Evolutionary conservation across 768 basidiomycete genomes (phyloP).

Genomic region (Favolaschia claudopus): DNA sequence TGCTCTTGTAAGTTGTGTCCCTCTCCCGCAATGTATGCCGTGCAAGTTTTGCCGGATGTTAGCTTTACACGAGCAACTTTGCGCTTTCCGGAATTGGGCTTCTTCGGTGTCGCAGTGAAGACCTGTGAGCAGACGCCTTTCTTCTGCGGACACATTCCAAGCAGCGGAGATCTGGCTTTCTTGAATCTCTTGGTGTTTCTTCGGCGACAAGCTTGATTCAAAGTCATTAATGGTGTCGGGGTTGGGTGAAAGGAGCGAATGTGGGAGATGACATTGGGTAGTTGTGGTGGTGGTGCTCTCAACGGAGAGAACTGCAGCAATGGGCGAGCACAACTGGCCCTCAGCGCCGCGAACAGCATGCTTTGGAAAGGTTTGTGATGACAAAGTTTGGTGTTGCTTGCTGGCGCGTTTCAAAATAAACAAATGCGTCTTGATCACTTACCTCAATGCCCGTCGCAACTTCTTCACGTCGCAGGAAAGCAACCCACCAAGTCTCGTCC

Average conservation of each 20-base stretch:
- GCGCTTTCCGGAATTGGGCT: conserved; percentile 98
- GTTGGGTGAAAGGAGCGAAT: conserved; percentile 71
- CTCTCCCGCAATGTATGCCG: conserved; percentile 96
- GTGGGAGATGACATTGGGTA: conserved; percentile 26
- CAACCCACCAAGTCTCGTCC: conserved; percentile 55
- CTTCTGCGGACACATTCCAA: conserved; percentile 81
- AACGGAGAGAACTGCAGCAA: conserved; percentile 23
- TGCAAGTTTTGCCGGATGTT: conserved; percentile 84
- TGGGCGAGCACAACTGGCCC: conserved; percentile 33
- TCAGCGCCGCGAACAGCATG: conserved; percentile 48
- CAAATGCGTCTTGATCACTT: conserved; percentile 11
- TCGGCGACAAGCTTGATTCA: conserved; percentile 88
- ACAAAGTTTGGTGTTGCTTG: not conserved
- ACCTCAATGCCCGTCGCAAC: conserved; percentile 46
- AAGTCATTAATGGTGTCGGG: conserved; percentile 65
- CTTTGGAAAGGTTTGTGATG: not conserved
- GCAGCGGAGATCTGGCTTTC: conserved; percentile 80
- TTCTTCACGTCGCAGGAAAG: conserved; percentile 47
- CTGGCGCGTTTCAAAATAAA: conserved; percentile 1
- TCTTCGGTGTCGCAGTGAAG: conserved; percentile 88
- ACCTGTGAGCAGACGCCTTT: conserved; percentile 91
- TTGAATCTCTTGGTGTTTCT: conserved; percentile 59
- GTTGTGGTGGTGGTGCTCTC: conserved; percentile 22
- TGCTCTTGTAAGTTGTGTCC: conserved; percentile 99
- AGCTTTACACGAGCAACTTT: conserved; percentile 96